Evolutionary conservation across 2,329 filamentous ascomycete genomes (phyloP).

Genomic region (Calonectria multiphialidica): DNA sequence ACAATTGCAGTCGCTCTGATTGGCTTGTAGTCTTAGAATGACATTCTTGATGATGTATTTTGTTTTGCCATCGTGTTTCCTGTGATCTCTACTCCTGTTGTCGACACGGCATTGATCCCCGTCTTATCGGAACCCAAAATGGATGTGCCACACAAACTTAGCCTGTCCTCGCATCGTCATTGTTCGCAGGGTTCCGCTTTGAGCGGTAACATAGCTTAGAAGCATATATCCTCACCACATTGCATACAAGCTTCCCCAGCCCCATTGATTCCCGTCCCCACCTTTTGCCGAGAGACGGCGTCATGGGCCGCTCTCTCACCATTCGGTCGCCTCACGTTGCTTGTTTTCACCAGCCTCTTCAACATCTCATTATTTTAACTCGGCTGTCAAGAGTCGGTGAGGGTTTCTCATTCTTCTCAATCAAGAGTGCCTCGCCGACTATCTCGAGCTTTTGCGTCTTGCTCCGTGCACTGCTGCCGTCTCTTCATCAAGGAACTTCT

Average conservation of each 20-base stretch:
- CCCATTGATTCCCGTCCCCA: constrained; percentile 36
- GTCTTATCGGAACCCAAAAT: no score
- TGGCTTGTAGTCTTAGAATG: no score
- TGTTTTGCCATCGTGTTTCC: no score
- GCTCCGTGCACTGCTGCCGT: neutral
- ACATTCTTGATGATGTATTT: no score
- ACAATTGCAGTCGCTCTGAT: no score
- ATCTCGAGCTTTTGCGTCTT: neutral
- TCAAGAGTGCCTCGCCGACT: neutral
- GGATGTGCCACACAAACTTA: no score
- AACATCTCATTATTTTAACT: constrained; percentile 31
- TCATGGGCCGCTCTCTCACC: constrained; percentile 30
- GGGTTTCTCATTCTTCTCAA: constrained; percentile 17
- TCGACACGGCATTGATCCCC: no score
- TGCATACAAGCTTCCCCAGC: constrained; percentile 38
- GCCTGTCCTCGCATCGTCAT: no score
- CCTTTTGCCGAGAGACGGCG: constrained; percentile 36
- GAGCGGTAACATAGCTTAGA: neutral
- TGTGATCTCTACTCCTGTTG: no score
- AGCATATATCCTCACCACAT: constrained; percentile 9
- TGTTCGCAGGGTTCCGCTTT: neutral
- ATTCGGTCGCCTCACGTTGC: constrained; percentile 29
- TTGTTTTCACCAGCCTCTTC: constrained; percentile 40
- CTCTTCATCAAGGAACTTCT: neutral
- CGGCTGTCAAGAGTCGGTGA: constrained; percentile 21